Base-by-base conservation (phyloP, 345 rosid species). In the Limnanthes douglasii region DNA sequence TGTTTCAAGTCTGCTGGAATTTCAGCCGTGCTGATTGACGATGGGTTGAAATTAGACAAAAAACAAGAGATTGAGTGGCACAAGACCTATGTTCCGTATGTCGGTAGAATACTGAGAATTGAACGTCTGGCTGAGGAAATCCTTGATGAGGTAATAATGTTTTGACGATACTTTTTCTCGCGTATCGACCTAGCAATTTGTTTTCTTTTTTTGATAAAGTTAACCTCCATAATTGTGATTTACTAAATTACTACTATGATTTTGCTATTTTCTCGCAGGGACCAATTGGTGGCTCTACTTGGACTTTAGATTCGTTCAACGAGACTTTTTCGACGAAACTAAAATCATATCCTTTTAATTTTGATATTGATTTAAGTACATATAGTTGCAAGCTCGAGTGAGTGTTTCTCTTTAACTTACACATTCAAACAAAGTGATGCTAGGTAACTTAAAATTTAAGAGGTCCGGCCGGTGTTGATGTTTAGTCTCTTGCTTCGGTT, bases 101-200 rank as follows among this genome's bases (percentile, higher is more conserved):
- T 80, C 45, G 94, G 94, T 56, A 66, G 88, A 29, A 67, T 90
- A 5, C 56, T 90, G 50, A 73, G 92, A 28, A 70, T 84, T 48
- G 98, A 90, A 68, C 42, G 60, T 38, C 45, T 80, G 11, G 95
- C 98, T 0, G 94, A 84, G 75, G 65, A 72, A 41, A 80, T 84
- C 48, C 77, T 90, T 10, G 63, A 80, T 17, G 51, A 49, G 31
- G 93, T 72, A 43, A 60, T n/a, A 10, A n/a, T n/a, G n/a, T n/a
- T n/a, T n/a, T n/a, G n/a, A n/a, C n/a, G n/a, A n/a, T n/a, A n/a
- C n/a, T n/a, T n/a, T n/a, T n/a, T n/a, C n/a, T n/a, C n/a, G n/a
- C n/a, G n/a, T n/a, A n/a, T n/a, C n/a, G n/a, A n/a, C n/a, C n/a
- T n/a, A n/a, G n/a, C n/a, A n/a, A n/a, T n/a, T n/a, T n/a, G n/a